Evolutionary conservation across 768 basidiomycete species (phyloP).

Genomic region (Tulasnella sp.): DNA sequence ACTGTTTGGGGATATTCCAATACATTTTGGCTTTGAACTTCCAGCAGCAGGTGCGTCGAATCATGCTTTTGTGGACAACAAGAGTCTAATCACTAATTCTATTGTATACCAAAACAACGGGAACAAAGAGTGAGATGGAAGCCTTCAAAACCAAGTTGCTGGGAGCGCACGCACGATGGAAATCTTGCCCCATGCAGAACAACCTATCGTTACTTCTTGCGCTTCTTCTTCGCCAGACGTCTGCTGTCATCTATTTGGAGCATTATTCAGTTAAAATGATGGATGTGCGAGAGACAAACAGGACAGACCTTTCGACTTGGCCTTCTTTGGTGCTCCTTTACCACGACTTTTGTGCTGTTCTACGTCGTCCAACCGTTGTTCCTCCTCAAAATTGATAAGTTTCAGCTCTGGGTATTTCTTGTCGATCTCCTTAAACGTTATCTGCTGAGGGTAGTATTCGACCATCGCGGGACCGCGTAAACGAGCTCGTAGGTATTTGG

Average conservation of each 20-base stretch:
- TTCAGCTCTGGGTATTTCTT: conserved; percentile 41
- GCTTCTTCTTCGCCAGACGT: conserved; percentile 15
- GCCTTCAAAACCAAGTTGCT: no score
- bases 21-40: no score
- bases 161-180: no score
- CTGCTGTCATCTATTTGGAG: conserved; percentile 12
- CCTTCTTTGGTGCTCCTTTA: conserved; percentile 75
- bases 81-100: no score
- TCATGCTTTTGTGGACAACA: no score
- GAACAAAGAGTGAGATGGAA: no score
- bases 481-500: conserved; percentile 77
- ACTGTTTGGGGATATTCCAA: no score
- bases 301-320: conserved; percentile 46
- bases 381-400: conserved; percentile 54
- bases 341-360: conserved; percentile 60
- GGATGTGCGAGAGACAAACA: not conserved
- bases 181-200: no score
- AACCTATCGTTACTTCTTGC: not conserved
- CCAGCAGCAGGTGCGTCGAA: no score
- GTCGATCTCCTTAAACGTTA: conserved; percentile 44
- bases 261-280: no score
- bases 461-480: conserved; percentile 80
- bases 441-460: conserved; percentile 57
- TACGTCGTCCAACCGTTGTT: conserved; percentile 56
- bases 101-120: no score